Base-by-base conservation (phyloP, 192 early-diverging fungal genomes). In the Kappamyces sp. region DNA sequence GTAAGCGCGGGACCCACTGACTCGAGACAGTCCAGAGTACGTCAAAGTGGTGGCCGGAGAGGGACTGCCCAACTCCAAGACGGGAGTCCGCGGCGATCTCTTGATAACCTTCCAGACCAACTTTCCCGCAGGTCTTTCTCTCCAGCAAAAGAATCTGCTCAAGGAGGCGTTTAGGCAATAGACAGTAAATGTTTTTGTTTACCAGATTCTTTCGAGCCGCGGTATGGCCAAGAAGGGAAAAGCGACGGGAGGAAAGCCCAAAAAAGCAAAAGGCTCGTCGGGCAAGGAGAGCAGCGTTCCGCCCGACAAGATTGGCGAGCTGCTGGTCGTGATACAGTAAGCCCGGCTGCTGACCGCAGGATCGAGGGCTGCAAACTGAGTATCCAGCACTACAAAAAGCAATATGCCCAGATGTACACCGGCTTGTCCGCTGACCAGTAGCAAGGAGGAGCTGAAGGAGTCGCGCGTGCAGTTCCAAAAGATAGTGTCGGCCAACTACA, bases 41-140 rank as follows among this genome's bases (percentile, higher is more conserved):
- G 64, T 66, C 40, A 79, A 77, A 52, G 63, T 59, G 37, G 64
- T 82, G 6, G 43, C 36, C 7, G 62, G 64, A 37, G 77, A 82
- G 45, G 80, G 80, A 9, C 77, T 82, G 80, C 80, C 80, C 0
- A 60, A 73, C 33, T 54, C 68, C 14, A 67, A 77, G 41, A 48
- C 50, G 6, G 61, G 66, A 5, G 57, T 65, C 36, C 45, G 61
- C 5, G 79, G 75, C 40, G 57, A 67, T 6, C 60, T 81, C 15
- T 43, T 72, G 36, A 65, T 81, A 30, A 68, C 73, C 47, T 76
- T 81, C 62, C 37, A 50, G 29, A 57, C 76, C 32, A 60, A 36
- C 30, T 81, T 74, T 52, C 79, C 79, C 8, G 67, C 68, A 7
- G 70, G 67, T 47, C 59, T 81, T n/a, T 66, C 49, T 29, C 57